Base-by-base conservation (phyloP, 148 eudicot species). In the Rhododendron ovatum region DNA sequence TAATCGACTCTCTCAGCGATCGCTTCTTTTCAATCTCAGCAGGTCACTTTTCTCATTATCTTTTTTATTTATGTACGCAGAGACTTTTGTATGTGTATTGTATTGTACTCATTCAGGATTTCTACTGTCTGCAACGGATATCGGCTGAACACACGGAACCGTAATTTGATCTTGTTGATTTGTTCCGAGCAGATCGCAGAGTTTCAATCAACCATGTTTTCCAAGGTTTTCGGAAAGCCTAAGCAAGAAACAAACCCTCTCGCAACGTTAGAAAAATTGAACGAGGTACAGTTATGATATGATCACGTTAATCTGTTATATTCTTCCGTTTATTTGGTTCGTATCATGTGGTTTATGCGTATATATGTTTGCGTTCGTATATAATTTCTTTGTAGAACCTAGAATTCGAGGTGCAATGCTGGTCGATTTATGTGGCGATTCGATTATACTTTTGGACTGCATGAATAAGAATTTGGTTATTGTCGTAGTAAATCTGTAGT, bases 161-260 rank as follows among this genome's bases (percentile, higher is more conserved):
- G 55, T 47, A 17, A 48, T 37, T 86, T 63, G 51, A 37, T 28
- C 33, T n/a, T 67, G 30, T 67, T 67, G 33, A 67, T 67, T 67
- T 67, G 74, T 24, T 73, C 77, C 22, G 22, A 33, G 41, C 77
- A 73, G 77, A 73, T 33, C 77, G 20, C 77, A 73, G 24, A 59
- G 45, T 71, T 20, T 77, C 74, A n/a, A 69, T 63, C 48, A 20
- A 84, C 88, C 26, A 87, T 87, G 88, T 87, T 87, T 83, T 7
- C 86, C 28, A 53, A 86, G 53, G 80, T 87, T 71, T 87, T 87
- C 17, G 86, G 86, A 4, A 87, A 67, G 59, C 86, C 88, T 50
- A 83, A 84, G 86, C 80, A 78, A 41, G 88, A 87, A 30, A n/a
- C 86, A 18, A 87, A 87, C 51, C 69, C 86, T 13, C 28, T 87